These are phyloP conservation scores for Dictyostelium citrinum DNA, from an alignment of 78 protist species.

Conservation along the genomic window DNA sequence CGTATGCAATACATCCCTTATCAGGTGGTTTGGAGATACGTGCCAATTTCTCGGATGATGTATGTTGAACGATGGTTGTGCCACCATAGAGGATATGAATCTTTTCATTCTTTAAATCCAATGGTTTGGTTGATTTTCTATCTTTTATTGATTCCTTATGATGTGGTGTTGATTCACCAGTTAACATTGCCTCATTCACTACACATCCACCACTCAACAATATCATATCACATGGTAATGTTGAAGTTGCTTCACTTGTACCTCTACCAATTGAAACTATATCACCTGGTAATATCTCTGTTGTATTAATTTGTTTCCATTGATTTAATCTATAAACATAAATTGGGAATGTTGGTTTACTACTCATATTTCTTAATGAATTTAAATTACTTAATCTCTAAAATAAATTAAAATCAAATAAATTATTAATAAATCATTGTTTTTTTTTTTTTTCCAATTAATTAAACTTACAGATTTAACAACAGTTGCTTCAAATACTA, in stretches of 20 bases:
- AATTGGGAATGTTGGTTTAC: slow-evolving; percentile 64
- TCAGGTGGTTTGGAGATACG: slow-evolving; percentile 21
- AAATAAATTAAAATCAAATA: not conserved
- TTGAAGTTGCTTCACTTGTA: slow-evolving; percentile 27
- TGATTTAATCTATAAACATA: slow-evolving; percentile 62
- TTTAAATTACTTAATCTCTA: slow-evolving; percentile 71
- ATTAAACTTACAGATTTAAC: slow-evolving; percentile 71
- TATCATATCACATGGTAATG: slow-evolving; percentile 92
- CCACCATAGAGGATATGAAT: slow-evolving; percentile 90
- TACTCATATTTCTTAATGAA: slow-evolving; percentile 77
- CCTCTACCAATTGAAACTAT: slow-evolving; percentile 52
- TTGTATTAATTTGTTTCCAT: slow-evolving; percentile 77
- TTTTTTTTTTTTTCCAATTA: not conserved
- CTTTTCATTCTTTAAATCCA: slow-evolving; percentile 55
- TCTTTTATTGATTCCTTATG: slow-evolving; percentile 86
- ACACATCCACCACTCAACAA: slow-evolving; percentile 94
- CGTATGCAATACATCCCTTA: slow-evolving; percentile 81
- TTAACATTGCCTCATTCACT: slow-evolving; percentile 98
- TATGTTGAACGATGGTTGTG: slow-evolving; percentile 87
- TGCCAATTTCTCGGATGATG: not conserved
- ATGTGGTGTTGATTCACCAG: slow-evolving; percentile 97
- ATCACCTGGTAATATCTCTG: slow-evolving; percentile 81
- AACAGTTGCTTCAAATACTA: slow-evolving; percentile 95
- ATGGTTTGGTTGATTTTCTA: not conserved
- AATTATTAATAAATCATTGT: not conserved